Percentiles rank a stretch among this genome's conserved stretches.
These are phyloP conservation scores for Parasitella parasitica DNA, from an alignment of 371 early-diverging fungal genomes.

Conservation along the genomic window DNA sequence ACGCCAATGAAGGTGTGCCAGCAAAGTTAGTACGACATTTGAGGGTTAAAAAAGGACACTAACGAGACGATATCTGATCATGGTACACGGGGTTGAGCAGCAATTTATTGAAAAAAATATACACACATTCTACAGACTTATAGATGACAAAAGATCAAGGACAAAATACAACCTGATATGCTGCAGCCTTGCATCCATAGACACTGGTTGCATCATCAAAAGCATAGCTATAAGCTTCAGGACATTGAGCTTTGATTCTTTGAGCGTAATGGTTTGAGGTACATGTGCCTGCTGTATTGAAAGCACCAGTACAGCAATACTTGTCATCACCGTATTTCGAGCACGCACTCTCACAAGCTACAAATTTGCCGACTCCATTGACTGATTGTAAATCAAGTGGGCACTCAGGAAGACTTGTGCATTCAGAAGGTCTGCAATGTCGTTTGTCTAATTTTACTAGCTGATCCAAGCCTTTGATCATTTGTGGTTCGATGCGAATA, in stretches of 20 bases:
- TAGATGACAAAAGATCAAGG: slow-evolving; percentile 15
- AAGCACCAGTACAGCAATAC: slow-evolving; percentile 37
- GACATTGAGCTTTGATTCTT: slow-evolving; percentile 29
- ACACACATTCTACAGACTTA: background rate
- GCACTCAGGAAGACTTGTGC: slow-evolving; percentile 16
- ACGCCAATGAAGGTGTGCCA: too few species aligned
- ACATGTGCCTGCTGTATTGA: slow-evolving; percentile 23
- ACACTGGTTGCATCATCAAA: slow-evolving; percentile 51
- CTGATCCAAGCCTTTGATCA: background rate
- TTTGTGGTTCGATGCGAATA: slow-evolving; percentile 18
- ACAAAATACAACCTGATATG: slow-evolving; percentile 49
- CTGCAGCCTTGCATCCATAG: slow-evolving; percentile 37
- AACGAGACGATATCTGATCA: too few species aligned
- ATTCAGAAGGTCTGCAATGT: slow-evolving; percentile 20
- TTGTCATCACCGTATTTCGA: slow-evolving; percentile 25
- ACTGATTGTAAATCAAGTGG: slow-evolving; percentile 16
- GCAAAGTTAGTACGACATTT: too few species aligned
- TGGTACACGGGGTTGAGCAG: too few species aligned
- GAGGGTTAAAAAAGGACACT: too few species aligned
- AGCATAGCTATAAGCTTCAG: slow-evolving; percentile 46
- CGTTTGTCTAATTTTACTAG: background rate
- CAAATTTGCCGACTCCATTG: slow-evolving; percentile 13
- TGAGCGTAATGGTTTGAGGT: slow-evolving; percentile 27
- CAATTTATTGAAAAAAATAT: background rate
- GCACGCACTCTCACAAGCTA: slow-evolving; percentile 36